Base-by-base conservation (phyloP, 164 flowering plant species). In the Magnolia officinalis region DNA sequence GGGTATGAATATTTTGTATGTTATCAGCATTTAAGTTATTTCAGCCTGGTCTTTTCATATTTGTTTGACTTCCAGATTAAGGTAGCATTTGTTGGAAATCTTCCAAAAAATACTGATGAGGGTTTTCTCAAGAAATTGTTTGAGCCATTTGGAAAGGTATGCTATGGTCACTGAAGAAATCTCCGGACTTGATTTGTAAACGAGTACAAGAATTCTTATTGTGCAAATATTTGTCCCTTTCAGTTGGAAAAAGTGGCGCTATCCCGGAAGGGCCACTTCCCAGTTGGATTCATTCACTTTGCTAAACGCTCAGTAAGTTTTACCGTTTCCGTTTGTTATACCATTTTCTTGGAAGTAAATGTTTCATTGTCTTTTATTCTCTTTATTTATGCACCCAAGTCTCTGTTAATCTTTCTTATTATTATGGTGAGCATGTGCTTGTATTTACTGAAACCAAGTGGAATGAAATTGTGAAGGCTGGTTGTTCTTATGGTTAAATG, bases 221-320 rank as follows among this genome's bases (percentile, higher is more conserved):
- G n/a, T 50, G 26, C 23, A 29, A 79, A 37, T 1, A 63, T 24
- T 20, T 72, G n/a, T 74, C 11, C 63, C 8, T 80, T 77, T 75
- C 84, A 86, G 88, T 63, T 86, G 75, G 88, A 83, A 59, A 86
- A 78, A 72, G 86, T 86, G 51, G 85, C 83, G n/a, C 59, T 86
- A 20, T 84, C 85, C 61, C 77, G 73, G 75, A 86, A 86, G 74
- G 75, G 82, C 31, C 77, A 67, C 67, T 70, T 71, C 21, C 75
- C 82, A 23, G 86, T 84, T 74, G 88, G 88, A 58, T 86, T 84
- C 78, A 80, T 86, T 59, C 84, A 86, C 76, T 86, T 82, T 71
- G 52, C 63, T 68, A 75, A 82, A 16, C 80, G 88, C 80, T 81
- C 76, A 26, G 88, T 86, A 66, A 81, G 85, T 71, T 23, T 24